phyloP scores from a whole-genome alignment of 169 alveolate genomes.

The Theileria orientalis region DNA sequence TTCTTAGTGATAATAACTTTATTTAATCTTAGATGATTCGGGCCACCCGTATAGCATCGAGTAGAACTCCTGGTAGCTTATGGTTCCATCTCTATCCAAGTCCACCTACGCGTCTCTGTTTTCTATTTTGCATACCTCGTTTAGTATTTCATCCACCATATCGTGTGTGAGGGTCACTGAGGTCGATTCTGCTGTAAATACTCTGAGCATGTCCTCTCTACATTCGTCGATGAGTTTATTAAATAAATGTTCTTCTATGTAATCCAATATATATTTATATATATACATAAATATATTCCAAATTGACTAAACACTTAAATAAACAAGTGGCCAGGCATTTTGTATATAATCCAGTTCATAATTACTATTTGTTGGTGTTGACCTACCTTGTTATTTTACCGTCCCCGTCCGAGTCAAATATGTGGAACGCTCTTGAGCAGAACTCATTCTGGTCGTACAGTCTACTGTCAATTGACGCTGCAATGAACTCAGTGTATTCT shows the following conservation, averaged over 20 bases:
- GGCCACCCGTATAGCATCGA: slow-evolving; percentile 71
- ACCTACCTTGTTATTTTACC: slow-evolving; percentile 82
- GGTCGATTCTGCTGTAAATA: slow-evolving; percentile 36
- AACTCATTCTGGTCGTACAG: slow-evolving; percentile 81
- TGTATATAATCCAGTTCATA: slow-evolving; percentile 66
- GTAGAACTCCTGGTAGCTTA: slow-evolving; percentile 73
- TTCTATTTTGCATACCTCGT: slow-evolving; percentile 44
- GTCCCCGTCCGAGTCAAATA: slow-evolving; percentile 88
- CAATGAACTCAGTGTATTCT: slow-evolving; percentile 92
- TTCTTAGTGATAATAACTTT: no score
- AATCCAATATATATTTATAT: background rate
- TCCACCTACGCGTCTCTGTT: slow-evolving; percentile 59
- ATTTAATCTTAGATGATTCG: slow-evolving; percentile 10
- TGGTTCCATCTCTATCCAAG: slow-evolving; percentile 73
- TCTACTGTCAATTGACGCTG: slow-evolving; percentile 89
- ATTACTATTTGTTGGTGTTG: no score
- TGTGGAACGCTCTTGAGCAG: slow-evolving; percentile 88
- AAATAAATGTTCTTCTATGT: background rate
- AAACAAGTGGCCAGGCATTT: slow-evolving; percentile 24
- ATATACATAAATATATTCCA: background rate
- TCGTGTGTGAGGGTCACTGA: slow-evolving; percentile 36
- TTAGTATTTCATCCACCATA: slow-evolving; percentile 54
- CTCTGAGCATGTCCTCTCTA: slow-evolving; percentile 70
- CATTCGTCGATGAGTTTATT: no score
- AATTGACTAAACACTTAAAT: no score